Conservation (phyloP, 768 basidiomycete species). For the Coprinopsis marcescibilis region DNA sequence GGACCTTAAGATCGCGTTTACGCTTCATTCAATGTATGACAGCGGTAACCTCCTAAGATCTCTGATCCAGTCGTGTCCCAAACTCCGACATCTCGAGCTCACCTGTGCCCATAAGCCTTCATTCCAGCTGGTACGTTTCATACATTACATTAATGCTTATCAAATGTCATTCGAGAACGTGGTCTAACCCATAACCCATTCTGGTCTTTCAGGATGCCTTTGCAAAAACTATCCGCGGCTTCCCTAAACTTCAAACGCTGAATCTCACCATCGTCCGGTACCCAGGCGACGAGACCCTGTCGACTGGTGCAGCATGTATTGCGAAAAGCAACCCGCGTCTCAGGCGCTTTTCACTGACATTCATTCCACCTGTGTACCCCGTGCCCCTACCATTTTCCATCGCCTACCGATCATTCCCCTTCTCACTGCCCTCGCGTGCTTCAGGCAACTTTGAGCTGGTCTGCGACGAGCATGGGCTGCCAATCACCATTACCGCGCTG, state of each 20-base stretch:
- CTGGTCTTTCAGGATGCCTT: slow-evolving; percentile 49
- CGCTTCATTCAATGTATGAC: slow-evolving; percentile 69
- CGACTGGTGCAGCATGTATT: slow-evolving; percentile 54
- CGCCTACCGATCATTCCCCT: slow-evolving; percentile 37
- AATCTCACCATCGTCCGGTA: slow-evolving; percentile 61
- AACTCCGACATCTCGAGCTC: slow-evolving; percentile 56
- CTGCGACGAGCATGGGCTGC: slow-evolving; percentile 61
- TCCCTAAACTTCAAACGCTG: slow-evolving; percentile 59
- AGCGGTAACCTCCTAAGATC: slow-evolving; percentile 65
- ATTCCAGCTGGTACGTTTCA: slow-evolving; percentile 55
- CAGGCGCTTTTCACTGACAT: slow-evolving; percentile 56
- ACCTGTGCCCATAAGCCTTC: slow-evolving; percentile 66
- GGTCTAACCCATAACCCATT: slow-evolving; percentile 3
- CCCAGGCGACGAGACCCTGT: slow-evolving; percentile 56
- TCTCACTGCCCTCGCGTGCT: slow-evolving; percentile 37
- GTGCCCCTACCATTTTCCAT: slow-evolving; percentile 43
- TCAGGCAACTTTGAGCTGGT: slow-evolving; percentile 54
- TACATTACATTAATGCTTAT: neutral
- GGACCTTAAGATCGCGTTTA: slow-evolving; percentile 59
- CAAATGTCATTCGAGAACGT: neutral
- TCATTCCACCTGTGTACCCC: slow-evolving; percentile 50
- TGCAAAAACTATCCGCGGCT: slow-evolving; percentile 53
- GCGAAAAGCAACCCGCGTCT: slow-evolving; percentile 64
- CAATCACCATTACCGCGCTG: slow-evolving; percentile 43
- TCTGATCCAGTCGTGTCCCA: slow-evolving; percentile 60